Evolutionary conservation across 2,329 filamentous ascomycete genomes (phyloP), one percentile per base, ranked within the genome.

Genomic region (Monosporascus sp.): DNA sequence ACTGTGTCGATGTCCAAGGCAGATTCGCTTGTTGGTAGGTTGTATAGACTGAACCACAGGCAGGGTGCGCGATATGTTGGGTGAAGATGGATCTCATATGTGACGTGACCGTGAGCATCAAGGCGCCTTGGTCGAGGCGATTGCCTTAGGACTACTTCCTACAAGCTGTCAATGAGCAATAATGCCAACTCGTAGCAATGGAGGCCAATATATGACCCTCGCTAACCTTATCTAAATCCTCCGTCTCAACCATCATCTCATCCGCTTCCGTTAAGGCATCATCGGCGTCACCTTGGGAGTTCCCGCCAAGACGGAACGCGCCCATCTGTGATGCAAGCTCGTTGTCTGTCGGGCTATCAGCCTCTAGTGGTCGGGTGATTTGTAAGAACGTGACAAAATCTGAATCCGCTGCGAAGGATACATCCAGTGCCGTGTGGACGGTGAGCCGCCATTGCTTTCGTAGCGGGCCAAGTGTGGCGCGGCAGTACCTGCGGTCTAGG

Each of bases 31-130:
- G 74, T 70, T 18, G 80, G 78, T 54, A 84, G 71, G 55, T 79
- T 77, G 59, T 82, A 79, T 62, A 90, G 70, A 51, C 75, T 81
- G 73, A 93, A 90, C 81, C 88, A 92, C 52, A 92, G 76, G 54
- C 88, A 88, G 8, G 89, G 89, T 46, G 87, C 81, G 56, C 80
- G 80, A 70, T 92, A 93, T 52, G 85, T 88, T 52, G 85, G 82
- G 61, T 90, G 89, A 55, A 88, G 76, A 63, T 89, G 79, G 62
- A 92, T 83, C 68, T 90, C 85, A 72, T 91, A 92, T 55, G 80
- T 78, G 59, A 89, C 82, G 61, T 77, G 73, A 52, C 73, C 72
- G 57, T 77, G 73, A 52, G 72, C 72, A 57, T 68, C 66, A 55
- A 70, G 71, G 53, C 59, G 62, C 31, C 43, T 56, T 27, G 65